Base-by-base conservation (phyloP, 2,329 filamentous ascomycete genomes). In the Raffaelea arxii region DNA sequence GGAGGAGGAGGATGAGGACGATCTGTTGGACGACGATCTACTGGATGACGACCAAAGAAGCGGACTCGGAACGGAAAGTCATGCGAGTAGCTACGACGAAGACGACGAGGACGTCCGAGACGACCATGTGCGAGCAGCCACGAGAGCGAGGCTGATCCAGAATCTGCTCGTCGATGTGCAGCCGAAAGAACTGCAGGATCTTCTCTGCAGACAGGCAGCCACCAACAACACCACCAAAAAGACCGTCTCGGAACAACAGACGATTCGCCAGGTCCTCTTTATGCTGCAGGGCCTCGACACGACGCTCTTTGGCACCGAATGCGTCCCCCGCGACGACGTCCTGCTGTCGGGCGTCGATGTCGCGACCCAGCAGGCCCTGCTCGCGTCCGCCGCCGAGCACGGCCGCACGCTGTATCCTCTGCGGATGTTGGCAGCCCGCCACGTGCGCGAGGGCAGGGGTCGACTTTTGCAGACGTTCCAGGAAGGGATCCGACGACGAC, bases 201-300 rank as follows among this genome's bases (percentile, higher is more conserved):
- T n/a, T n/a, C n/a, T n/a, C n/a, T n/a, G n/a, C n/a, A n/a, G n/a
- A n/a, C n/a, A n/a, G n/a, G n/a, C n/a, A n/a, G n/a, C 11, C 57
- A 59, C 16, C 66, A 66, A 6, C 76, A 86, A 52, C 87, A 81
- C 58, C 74, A 80, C 24, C 51, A 53, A 18, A 57, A 25, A 41
- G 77, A 80, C 21, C 2, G 68, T 91, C 6, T 77, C 84, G 0
- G 90, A 95, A 59, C 68, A 85, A 2, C 80, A 90, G 52, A 69
- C 82, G 11, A 67, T 90, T 23, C 78, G 88, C 41, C 89, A 97
- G 58, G 77, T 80, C 0, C 68, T 96, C 1, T 91, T 87, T 56
- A 94, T 96, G 86, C 73, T 97, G 0, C 77, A 80, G 46, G 90
- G 90, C 1, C 67, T 92, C 4, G 75, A 81, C 6, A 91, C 85